Percentiles rank a stretch among this genome's conserved stretches.
Conservation (phyloP, 2,329 filamentous ascomycete species). For the Cercospora beticola region DNA sequence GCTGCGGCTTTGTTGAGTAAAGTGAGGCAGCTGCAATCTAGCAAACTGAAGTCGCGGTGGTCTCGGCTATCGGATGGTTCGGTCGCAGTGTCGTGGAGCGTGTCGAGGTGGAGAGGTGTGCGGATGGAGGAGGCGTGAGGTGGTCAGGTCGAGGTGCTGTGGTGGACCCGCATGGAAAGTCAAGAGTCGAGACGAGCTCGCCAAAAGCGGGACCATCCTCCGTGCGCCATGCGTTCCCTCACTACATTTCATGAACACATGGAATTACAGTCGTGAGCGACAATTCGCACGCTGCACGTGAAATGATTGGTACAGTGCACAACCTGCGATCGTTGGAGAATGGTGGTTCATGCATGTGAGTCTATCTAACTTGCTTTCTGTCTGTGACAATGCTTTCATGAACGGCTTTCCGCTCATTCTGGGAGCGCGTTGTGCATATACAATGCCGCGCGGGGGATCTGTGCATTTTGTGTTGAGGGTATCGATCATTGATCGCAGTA, state of each 20-base stretch:
- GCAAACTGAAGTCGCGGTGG: conserved; percentile 21
- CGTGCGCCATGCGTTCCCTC: neutral
- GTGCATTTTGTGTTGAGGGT: conserved; percentile 24
- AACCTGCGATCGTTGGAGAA: neutral
- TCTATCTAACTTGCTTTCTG: conserved; percentile 27
- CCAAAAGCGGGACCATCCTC: neutral
- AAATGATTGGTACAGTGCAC: neutral
- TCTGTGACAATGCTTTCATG: conserved; percentile 15
- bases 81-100: neutral
- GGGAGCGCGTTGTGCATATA: conserved; percentile 20
- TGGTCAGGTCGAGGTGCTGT: neutral
- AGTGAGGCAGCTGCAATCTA: neutral
- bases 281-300: neutral
- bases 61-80: conserved; percentile 2
- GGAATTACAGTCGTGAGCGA: neutral
- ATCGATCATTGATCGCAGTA: conserved; percentile 19
- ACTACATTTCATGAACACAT: neutral
- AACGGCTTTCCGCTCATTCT: conserved; percentile 10
- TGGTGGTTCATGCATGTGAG: conserved; percentile 11
- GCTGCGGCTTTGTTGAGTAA: conserved; percentile 19
- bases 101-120: neutral
- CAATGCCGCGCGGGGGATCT: conserved; percentile 23
- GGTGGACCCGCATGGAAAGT: neutral
- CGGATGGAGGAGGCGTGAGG: neutral
- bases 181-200: neutral